These are phyloP conservation scores for Exophiala lecanii-corni DNA, from an alignment of 2,329 filamentous ascomycete species.

Conservation along the genomic window DNA sequence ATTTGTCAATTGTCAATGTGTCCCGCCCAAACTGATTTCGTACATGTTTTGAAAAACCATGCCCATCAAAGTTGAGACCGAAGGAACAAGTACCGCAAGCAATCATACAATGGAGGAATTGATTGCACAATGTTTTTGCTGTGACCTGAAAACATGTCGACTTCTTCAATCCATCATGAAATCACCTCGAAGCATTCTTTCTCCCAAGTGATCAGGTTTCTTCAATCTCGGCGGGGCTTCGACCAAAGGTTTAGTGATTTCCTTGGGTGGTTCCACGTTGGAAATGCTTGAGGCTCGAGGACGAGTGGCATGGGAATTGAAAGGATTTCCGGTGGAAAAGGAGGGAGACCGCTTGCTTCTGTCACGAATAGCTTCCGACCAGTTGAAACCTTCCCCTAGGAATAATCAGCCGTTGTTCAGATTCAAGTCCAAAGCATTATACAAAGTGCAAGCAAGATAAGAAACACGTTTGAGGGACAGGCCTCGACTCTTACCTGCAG, in stretches of 20 bases:
- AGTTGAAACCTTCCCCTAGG: slow-evolving; percentile 91
- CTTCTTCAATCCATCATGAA: slow-evolving; percentile 64
- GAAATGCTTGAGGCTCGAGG: slow-evolving; percentile 42
- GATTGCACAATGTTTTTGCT: too few relatives aligned
- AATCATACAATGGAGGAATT: too few relatives aligned
- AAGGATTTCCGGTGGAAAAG: slow-evolving; percentile 35
- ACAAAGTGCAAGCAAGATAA: neutral
- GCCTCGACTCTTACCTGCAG: slow-evolving; percentile 52
- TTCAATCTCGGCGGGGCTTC: slow-evolving; percentile 34
- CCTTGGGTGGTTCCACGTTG: slow-evolving; percentile 48
- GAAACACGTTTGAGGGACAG: slow-evolving; percentile 37
- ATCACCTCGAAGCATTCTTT: slow-evolving; percentile 94
- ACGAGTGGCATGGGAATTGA: slow-evolving; percentile 11
- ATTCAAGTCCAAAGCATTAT: neutral
- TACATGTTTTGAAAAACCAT: too few relatives aligned
- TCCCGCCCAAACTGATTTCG: too few relatives aligned
- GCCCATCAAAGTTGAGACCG: too few relatives aligned
- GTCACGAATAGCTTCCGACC: slow-evolving; percentile 90
- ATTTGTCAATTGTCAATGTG: too few relatives aligned
- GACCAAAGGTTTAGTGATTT: slow-evolving; percentile 34
- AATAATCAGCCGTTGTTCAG: slow-evolving; percentile 5
- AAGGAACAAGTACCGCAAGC: too few relatives aligned
- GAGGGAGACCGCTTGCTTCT: slow-evolving; percentile 74
- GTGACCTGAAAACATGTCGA: slow-evolving; percentile 1
- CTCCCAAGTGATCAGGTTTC: slow-evolving; percentile 92